Conservation (phyloP, 768 basidiomycete genomes). For the Mycena belliarum region DNA sequence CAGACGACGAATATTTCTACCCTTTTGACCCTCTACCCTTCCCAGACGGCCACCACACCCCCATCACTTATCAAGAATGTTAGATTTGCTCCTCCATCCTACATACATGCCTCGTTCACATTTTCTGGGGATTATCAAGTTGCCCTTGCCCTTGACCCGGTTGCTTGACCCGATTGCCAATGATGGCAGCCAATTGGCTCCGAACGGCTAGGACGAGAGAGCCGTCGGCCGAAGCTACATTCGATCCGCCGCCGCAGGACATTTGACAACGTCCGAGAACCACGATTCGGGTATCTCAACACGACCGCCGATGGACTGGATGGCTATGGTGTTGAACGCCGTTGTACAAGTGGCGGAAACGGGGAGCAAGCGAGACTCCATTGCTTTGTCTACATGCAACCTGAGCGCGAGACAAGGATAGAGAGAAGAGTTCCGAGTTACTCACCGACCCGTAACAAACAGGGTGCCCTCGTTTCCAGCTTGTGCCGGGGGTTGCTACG, state of each 20-base stretch:
- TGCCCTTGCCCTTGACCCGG: no score
- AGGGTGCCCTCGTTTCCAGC: conserved; percentile 53
- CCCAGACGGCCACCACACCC: conserved; percentile 50
- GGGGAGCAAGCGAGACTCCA: conserved; percentile 52
- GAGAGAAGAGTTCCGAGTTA: background rate
- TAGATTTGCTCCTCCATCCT: conserved; percentile 38
- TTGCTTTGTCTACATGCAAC: conserved; percentile 20
- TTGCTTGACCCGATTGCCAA: no score
- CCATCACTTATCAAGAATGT: conserved; percentile 64
- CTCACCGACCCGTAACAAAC: conserved; percentile 56
- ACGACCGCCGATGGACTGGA: conserved; percentile 46
- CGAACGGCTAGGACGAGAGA: conserved; percentile 1
- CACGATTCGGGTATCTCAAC: conserved; percentile 5
- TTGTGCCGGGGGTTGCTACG: conserved; percentile 54
- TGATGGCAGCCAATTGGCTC: conserved; percentile 1
- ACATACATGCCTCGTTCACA: conserved; percentile 29
- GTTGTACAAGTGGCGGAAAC: conserved; percentile 49
- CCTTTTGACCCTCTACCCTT: conserved; percentile 75
- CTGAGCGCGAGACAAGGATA: background rate
- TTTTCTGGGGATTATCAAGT: conserved; percentile 5
- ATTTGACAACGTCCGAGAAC: conserved; percentile 8
- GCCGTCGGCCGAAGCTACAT: no score
- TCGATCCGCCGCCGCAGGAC: background rate
- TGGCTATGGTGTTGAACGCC: conserved; percentile 68
- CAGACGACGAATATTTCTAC: conserved; percentile 62